Base-by-base conservation (phyloP, 306 rosid species). In the Quercus aquifolioides region DNA sequence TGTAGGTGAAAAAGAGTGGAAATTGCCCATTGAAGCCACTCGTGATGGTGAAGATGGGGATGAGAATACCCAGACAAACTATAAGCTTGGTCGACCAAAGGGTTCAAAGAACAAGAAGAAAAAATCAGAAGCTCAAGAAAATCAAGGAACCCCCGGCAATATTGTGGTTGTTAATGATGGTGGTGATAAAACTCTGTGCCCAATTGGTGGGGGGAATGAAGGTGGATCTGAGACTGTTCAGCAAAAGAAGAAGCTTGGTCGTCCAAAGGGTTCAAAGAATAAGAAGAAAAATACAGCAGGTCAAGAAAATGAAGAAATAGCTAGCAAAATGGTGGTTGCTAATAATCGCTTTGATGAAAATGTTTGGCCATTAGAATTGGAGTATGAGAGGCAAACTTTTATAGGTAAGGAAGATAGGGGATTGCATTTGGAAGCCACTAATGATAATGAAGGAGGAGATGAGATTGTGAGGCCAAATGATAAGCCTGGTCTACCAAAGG, bases 241-340 rank as follows among this genome's bases (percentile, higher is more conserved):
- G 75, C 51, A 58, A 74, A 75, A 80, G 69, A 62, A 26, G 11
- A 88, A 68, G 82, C 73, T 31, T 1, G 89, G 87, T 80, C 82
- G 82, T 35, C 86, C 89, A 46, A 88, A 80, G 79, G 86, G 84
- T 38, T 54, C 86, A 74, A 70, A 78, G 78, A 51, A 65, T 73
- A 87, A 71, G 81, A 79, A 81, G 74, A 78, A 73, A 54, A 63
- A 8, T 28, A 49, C 49, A 49, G 62, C 35, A 15, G 69, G 65
- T 78, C 60, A 60, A 15, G 59, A 74, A 73, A 82, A 38, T 18
- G 18, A 51, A 21, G 74, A 26, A 55, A n/a, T 71, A 7, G 17
- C n/a, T 55, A 14, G 20, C 10, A 30, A 54, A n/a, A 28, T 11
- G 9, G 51, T 33, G 51, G 69, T 6, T 33, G 41, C 7, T 51